These are phyloP conservation scores for Psilocybe sp. DNA, from an alignment of 768 basidiomycete genomes.

Conservation along the genomic window DNA sequence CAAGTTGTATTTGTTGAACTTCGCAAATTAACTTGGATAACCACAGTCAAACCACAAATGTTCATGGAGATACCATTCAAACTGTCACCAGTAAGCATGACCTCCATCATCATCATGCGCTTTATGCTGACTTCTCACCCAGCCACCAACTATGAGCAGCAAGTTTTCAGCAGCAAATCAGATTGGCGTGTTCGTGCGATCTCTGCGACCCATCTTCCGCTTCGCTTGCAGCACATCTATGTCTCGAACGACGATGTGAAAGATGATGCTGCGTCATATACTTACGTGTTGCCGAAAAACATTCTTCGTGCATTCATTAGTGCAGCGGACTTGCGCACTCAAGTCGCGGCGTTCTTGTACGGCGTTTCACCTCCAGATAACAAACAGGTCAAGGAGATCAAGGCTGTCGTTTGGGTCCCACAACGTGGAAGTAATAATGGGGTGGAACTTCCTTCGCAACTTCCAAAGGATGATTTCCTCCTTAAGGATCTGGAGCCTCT, in stretches of 20 bases:
- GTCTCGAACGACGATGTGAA: constrained; percentile 99
- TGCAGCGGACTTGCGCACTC: constrained; percentile 91
- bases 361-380: constrained; percentile 93
- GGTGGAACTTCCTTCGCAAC: constrained; percentile 84
- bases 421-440: constrained; percentile 95
- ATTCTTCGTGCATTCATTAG: constrained; percentile 91
- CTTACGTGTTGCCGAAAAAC: constrained; percentile 97
- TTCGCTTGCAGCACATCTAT: constrained; percentile 97
- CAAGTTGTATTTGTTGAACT: background rate
- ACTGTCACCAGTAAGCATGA: constrained; percentile 78
- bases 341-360: constrained; percentile 92
- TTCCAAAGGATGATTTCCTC: constrained; percentile 93
- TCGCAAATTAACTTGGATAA: constrained; percentile 9
- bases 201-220: constrained; percentile 91
- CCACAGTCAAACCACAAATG: constrained; percentile 86
- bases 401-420: constrained; percentile 96
- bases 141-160: constrained; percentile 97
- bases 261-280: constrained; percentile 92
- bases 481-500: constrained; percentile 93
- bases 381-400: constrained; percentile 98
- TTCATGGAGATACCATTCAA: constrained; percentile 95
- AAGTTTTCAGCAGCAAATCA: constrained; percentile 98
- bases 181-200: constrained; percentile 99
- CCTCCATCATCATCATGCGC: background rate
- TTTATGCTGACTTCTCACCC: constrained; percentile 1